phyloP scores from a whole-genome alignment of 2,329 filamentous ascomycete genomes.

The Nemania abortiva region DNA sequence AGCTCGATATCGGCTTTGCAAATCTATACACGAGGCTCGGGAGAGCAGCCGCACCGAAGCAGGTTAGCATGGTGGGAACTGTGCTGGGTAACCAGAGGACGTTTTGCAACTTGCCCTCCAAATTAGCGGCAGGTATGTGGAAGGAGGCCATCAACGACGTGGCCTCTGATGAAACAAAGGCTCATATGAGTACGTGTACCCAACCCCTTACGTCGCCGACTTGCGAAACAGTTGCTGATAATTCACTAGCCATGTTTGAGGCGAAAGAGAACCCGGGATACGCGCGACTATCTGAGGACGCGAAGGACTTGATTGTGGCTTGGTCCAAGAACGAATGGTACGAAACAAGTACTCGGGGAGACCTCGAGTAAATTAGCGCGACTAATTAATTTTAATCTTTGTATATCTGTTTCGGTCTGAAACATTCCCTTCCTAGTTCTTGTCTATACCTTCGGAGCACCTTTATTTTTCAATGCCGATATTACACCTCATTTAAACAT shows the following conservation, averaged over 20 bases:
- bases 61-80: slow-evolving; percentile 65
- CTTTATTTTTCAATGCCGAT: slow-evolving; percentile 24
- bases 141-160: slow-evolving; percentile 80
- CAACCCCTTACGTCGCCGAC: not conserved
- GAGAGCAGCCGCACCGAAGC: slow-evolving; percentile 68
- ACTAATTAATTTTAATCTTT: slow-evolving; percentile 32
- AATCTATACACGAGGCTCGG: slow-evolving; percentile 92
- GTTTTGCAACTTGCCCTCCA: slow-evolving; percentile 85
- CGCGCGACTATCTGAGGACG: slow-evolving; percentile 72
- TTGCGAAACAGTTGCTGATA: slow-evolving; percentile 17
- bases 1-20: slow-evolving; percentile 79
- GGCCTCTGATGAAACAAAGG: slow-evolving; percentile 80
- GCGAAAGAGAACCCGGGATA: slow-evolving; percentile 79
- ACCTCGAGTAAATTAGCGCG: slow-evolving; percentile 47
- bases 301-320: slow-evolving; percentile 71
- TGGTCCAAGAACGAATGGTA: slow-evolving; percentile 79
- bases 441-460: slow-evolving; percentile 35
- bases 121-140: slow-evolving; percentile 68
- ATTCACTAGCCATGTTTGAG: slow-evolving; percentile 75
- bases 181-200: slow-evolving; percentile 75
- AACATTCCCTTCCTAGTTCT: slow-evolving; percentile 29
- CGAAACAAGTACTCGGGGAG: slow-evolving; percentile 58
- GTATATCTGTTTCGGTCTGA: slow-evolving; percentile 27
- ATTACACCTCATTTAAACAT: slow-evolving; percentile 11
- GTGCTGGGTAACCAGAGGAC: slow-evolving; percentile 80